Evolutionary conservation across 1,284 basidiomycete genomes (phyloP).

Genomic region (Bjerkandera adusta): DNA sequence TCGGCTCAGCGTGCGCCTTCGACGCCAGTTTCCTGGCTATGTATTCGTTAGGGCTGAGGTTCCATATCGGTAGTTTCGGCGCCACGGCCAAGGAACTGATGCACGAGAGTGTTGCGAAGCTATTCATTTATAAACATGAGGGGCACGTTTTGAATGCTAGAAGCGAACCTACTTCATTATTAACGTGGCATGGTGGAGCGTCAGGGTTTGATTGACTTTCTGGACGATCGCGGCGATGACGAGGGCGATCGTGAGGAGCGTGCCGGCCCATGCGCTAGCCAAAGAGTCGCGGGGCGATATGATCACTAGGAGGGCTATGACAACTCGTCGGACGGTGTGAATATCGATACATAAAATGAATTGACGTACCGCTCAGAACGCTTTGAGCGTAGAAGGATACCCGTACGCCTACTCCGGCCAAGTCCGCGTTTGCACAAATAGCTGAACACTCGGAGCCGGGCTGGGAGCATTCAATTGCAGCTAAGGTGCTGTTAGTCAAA

Average conservation of each 20-base stretch:
- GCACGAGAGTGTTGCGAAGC: conserved; percentile 24
- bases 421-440: conserved; percentile 21
- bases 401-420: conserved; percentile 22
- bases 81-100: conserved; percentile 24
- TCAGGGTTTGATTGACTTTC: conserved; percentile 18
- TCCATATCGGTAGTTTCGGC: conserved; percentile 23
- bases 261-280: conserved; percentile 22
- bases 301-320: conserved; percentile 22
- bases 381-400: conserved; percentile 24
- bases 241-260: conserved; percentile 21
- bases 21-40: conserved; percentile 16
- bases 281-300: conserved; percentile 22
- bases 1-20: conserved; percentile 2
- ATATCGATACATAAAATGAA: not conserved
- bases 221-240: conserved; percentile 25
- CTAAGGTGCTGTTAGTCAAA: not conserved
- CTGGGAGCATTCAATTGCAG: not conserved
- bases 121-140: not conserved
- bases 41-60: conserved; percentile 18
- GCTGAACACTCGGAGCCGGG: conserved; percentile 11
- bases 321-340: too few species aligned
- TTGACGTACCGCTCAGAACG: conserved; percentile 21
- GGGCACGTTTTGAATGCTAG: not conserved
- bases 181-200: conserved; percentile 23
- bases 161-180: conserved; percentile 20